phyloP scores from a whole-genome alignment of 2,329 filamentous ascomycete species.

The Colletotrichum chrysophilum region DNA sequence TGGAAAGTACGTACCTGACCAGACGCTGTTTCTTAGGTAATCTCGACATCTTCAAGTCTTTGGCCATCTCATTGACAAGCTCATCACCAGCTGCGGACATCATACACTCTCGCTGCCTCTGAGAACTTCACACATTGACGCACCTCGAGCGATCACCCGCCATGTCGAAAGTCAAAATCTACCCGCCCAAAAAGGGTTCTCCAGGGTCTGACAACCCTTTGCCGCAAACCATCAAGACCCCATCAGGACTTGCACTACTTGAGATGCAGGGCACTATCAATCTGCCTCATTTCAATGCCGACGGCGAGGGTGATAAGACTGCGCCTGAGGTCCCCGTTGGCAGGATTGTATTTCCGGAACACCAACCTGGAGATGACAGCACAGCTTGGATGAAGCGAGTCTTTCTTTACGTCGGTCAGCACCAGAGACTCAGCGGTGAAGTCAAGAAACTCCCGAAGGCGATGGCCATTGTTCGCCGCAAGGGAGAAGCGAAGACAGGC shows the following conservation, averaged over 20 bases:
- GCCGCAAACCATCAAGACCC: slow-evolving; percentile 85
- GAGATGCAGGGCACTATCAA: slow-evolving; percentile 94
- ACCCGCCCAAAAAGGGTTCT: slow-evolving; percentile 37
- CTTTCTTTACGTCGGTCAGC: slow-evolving; percentile 85
- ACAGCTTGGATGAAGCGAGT: slow-evolving; percentile 89
- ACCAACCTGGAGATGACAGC: slow-evolving; percentile 60
- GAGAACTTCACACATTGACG: neutral
- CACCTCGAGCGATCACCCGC: neutral
- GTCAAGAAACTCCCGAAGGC: slow-evolving; percentile 84
- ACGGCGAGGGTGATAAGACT: slow-evolving; percentile 29
- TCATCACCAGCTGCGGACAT: neutral
- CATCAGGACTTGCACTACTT: slow-evolving; percentile 85
- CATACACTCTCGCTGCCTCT: neutral
- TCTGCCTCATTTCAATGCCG: slow-evolving; percentile 56
- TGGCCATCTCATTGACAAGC: neutral
- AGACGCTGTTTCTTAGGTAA: neutral
- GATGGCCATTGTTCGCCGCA: slow-evolving; percentile 76
- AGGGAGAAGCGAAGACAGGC: slow-evolving; percentile 32
- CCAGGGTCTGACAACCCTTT: slow-evolving; percentile 58
- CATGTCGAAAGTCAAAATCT: slow-evolving; percentile 46
- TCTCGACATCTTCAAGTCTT: neutral
- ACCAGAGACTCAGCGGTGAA: slow-evolving; percentile 89
- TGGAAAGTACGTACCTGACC: rapidly evolving
- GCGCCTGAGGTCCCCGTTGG: slow-evolving; percentile 62
- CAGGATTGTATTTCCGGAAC: slow-evolving; percentile 79